These are phyloP conservation scores for Albugo laibachii DNA, from an alignment of 352 stramenopile species.

Conservation along the genomic window DNA sequence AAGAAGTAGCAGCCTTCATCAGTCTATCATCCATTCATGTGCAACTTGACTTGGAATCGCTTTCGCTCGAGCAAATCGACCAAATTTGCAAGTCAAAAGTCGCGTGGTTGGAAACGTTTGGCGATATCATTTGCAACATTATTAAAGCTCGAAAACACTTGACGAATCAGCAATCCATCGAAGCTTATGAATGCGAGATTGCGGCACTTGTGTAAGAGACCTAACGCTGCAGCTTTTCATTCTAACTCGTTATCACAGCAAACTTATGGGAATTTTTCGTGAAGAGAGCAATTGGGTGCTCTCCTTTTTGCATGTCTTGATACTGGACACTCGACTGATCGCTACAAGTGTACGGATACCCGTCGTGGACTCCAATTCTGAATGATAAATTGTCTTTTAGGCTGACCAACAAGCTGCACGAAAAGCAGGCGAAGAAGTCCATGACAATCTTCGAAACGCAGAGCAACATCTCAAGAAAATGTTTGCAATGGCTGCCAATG, in stretches of 20 bases:
- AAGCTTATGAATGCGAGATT: slow-evolving; percentile 51
- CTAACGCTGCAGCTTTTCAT: background rate
- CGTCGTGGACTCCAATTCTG: background rate
- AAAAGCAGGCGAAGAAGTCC: slow-evolving; percentile 43
- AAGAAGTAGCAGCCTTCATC: slow-evolving; percentile 28
- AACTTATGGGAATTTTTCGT: slow-evolving; percentile 76
- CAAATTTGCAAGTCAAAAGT: slow-evolving; percentile 33
- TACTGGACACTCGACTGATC: slow-evolving; percentile 58
- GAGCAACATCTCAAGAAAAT: slow-evolving; percentile 77
- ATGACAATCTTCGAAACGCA: slow-evolving; percentile 55
- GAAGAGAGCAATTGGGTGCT: slow-evolving; percentile 74
- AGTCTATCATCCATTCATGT: slow-evolving; percentile 14
- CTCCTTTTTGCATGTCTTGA: slow-evolving; percentile 59
- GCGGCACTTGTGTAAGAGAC: slow-evolving; percentile 47
- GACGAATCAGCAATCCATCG: slow-evolving; percentile 16
- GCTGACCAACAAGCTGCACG: slow-evolving; percentile 42
- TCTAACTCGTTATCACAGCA: slow-evolving; percentile 23
- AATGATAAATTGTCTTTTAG: slow-evolving; percentile 11
- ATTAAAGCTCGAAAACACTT: slow-evolving; percentile 44
- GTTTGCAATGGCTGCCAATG: slow-evolving; percentile 71
- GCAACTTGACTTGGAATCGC: slow-evolving; percentile 17
- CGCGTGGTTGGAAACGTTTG: slow-evolving; percentile 25
- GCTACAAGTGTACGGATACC: slow-evolving; percentile 20
- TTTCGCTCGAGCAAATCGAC: slow-evolving; percentile 28
- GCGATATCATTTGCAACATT: slow-evolving; percentile 37